These are phyloP conservation scores for Neurospora tetraspora DNA, from an alignment of 495 filamentous ascomycete species.

Conservation along the genomic window DNA sequence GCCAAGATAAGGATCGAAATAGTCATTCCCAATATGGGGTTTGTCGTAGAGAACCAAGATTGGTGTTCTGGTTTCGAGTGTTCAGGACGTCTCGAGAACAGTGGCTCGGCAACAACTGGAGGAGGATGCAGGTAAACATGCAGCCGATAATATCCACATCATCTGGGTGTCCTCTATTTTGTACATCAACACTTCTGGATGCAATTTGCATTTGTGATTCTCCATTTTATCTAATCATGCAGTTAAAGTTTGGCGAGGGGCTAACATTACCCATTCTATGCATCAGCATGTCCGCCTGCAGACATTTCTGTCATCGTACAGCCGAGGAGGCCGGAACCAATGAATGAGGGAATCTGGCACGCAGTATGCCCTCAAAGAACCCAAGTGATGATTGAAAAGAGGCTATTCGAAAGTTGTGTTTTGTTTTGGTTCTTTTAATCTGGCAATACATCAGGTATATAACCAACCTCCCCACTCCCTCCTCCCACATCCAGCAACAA, in stretches of 20 bases:
- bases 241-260: neutral
- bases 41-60: neutral
- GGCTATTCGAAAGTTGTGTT: neutral
- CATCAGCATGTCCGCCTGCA: neutral
- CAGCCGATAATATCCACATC: neutral
- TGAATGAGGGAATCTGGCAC: neutral
- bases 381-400: neutral
- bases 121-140: neutral
- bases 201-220: neutral
- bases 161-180: neutral
- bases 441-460: neutral
- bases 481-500: neutral
- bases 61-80: neutral
- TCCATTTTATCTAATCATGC: neutral
- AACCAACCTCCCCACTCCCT: neutral
- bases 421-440: too few species aligned
- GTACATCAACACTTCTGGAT: neutral
- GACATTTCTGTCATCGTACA: neutral
- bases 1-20: neutral
- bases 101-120: neutral
- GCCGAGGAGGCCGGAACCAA: neutral
- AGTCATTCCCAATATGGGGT: neutral
- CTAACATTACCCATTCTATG: neutral
- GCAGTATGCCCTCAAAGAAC: neutral
- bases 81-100: neutral